These are phyloP conservation scores for Musa beccarii DNA, from an alignment of 176 grass and related monocot species.

Conservation along the genomic window DNA sequence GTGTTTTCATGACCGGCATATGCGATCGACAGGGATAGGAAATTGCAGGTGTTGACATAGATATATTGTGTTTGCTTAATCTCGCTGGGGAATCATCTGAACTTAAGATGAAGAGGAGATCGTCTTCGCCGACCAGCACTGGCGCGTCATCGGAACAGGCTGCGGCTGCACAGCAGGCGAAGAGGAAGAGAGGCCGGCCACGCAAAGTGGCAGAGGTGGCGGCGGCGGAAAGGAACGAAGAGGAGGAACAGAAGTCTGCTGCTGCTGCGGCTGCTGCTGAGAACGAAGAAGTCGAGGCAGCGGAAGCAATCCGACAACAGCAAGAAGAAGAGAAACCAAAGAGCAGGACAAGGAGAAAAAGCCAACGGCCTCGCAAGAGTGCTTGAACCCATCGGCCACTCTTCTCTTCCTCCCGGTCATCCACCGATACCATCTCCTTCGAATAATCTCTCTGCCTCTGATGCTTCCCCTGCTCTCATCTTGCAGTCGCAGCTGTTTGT, in stretches of 20 bases:
- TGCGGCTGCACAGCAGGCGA: neutral
- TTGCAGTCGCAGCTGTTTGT: too few relatives aligned
- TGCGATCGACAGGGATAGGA: too few relatives aligned
- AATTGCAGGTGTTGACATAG: too few relatives aligned
- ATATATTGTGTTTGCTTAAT: too few relatives aligned
- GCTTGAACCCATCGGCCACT: neutral
- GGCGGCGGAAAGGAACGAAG: neutral
- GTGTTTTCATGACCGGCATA: too few relatives aligned
- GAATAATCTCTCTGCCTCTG: neutral
- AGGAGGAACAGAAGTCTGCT: neutral
- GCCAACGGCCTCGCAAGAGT: constrained; percentile 19
- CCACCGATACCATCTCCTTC: neutral
- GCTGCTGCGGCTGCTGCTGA: neutral
- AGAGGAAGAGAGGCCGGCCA: constrained; percentile 13
- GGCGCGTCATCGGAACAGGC: neutral
- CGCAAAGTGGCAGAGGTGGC: constrained; percentile 1
- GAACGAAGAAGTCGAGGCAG: neutral
- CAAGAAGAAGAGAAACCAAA: neutral
- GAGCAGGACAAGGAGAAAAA: constrained; percentile 23
- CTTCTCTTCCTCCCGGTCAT: too few relatives aligned
- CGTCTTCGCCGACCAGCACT: neutral
- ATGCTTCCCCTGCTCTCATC: neutral
- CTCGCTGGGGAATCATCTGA: too few relatives aligned
- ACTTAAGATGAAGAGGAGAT: constrained; percentile 4
- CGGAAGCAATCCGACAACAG: neutral